These are phyloP conservation scores for Raddia distichophylla DNA, from an alignment of 176 grass and related monocot species.

Conservation along the genomic window DNA sequence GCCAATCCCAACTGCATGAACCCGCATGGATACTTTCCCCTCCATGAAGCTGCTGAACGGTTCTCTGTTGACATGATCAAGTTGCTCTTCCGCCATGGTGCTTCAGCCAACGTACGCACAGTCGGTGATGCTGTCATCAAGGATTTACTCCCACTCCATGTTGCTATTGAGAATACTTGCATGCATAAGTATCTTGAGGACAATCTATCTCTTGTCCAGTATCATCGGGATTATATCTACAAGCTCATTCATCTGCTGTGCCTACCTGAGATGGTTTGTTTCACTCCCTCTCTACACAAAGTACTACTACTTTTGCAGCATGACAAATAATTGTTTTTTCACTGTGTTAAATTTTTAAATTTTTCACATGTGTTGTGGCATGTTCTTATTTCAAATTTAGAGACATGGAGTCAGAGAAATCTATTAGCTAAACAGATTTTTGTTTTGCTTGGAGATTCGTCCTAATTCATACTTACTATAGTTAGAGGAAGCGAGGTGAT, in stretches of 20 bases:
- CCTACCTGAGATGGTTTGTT: conserved; percentile 3
- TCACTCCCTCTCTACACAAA: neutral
- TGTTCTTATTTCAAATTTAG: no score
- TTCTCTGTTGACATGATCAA: neutral
- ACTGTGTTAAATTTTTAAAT: no score
- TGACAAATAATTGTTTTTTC: neutral
- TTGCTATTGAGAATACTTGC: neutral
- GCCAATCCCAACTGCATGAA: no score
- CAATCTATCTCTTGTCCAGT: no score
- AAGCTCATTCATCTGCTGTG: neutral
- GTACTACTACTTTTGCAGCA: neutral
- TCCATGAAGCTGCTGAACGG: neutral
- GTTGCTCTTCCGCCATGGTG: neutral
- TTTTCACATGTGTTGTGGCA: no score
- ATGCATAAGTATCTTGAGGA: neutral
- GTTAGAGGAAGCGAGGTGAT: no score
- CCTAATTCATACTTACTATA: no score
- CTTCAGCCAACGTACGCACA: neutral
- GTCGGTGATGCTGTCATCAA: neutral
- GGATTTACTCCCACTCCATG: neutral
- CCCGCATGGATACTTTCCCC: neutral
- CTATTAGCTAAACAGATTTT: no score
- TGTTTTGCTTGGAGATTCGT: no score
- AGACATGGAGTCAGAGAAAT: no score
- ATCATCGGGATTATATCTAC: neutral